phyloP scores from a whole-genome alignment of 1,284 basidiomycete genomes.

The Puccinia brachypodii region DNA sequence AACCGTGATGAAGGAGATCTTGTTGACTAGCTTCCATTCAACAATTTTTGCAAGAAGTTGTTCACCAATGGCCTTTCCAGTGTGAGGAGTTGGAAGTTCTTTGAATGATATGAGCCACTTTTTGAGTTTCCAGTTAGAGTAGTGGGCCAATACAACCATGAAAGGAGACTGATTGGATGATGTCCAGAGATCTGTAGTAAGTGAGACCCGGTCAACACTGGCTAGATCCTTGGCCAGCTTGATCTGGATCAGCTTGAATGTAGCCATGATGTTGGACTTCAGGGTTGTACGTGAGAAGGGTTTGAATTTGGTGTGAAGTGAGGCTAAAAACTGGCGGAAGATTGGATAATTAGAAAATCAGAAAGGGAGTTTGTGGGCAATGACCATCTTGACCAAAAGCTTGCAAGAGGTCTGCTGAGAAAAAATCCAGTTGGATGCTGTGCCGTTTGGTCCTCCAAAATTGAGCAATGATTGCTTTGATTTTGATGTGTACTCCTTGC shows the following conservation, averaged over 20 bases:
- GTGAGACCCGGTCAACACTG: background rate
- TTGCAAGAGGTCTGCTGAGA: background rate
- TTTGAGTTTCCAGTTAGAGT: too few relatives aligned
- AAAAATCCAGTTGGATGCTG: background rate
- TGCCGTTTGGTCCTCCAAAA: background rate
- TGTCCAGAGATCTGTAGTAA: conserved; percentile 1
- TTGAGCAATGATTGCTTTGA: background rate
- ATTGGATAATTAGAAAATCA: background rate
- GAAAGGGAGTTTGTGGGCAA: background rate
- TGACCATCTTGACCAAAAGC: background rate
- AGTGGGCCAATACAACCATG: too few relatives aligned
- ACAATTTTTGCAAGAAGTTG: too few relatives aligned
- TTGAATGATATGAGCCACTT: too few relatives aligned
- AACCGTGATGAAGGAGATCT: too few relatives aligned
- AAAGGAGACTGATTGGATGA: background rate
- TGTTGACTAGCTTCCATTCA: too few relatives aligned
- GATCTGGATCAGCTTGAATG: background rate
- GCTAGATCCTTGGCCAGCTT: background rate
- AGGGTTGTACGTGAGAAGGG: background rate
- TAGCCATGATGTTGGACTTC: background rate
- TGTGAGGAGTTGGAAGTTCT: too few relatives aligned
- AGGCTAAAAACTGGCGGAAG: background rate
- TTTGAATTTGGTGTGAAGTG: background rate
- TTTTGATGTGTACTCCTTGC: background rate
- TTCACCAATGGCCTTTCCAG: too few relatives aligned